A percentile compares a stretch with the other conserved stretches of the same genome.
These are phyloP conservation scores for Rosa persica DNA, from an alignment of 306 rosid genomes.

Conservation along the genomic window DNA sequence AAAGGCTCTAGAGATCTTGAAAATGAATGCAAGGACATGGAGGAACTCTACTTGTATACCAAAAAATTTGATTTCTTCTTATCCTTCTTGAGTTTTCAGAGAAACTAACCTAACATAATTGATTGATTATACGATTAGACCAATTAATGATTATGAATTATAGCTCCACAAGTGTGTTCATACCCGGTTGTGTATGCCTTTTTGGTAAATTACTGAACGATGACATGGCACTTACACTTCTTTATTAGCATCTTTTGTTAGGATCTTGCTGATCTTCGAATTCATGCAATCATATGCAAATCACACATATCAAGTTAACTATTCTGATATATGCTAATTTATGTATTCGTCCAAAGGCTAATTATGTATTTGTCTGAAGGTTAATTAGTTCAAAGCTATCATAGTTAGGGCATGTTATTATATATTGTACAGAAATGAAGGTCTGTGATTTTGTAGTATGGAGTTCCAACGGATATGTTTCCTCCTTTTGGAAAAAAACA, in stretches of 20 bases:
- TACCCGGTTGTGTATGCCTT: neutral
- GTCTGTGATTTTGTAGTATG: neutral
- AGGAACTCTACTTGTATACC: constrained; percentile 65
- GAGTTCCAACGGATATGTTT: neutral
- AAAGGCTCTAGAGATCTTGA: constrained; percentile 70
- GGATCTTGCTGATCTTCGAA: neutral
- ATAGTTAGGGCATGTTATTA: neutral
- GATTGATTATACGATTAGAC: neutral
- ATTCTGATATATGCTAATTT: neutral
- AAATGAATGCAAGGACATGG: constrained; percentile 60
- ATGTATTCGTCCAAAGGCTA: neutral
- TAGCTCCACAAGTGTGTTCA: neutral
- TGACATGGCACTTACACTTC: neutral
- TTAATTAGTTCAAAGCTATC: neutral
- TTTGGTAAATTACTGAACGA: neutral
- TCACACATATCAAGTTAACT: neutral
- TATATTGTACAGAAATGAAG: neutral
- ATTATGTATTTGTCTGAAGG: neutral
- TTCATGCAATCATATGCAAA: neutral
- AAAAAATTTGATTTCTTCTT: constrained; percentile 40
- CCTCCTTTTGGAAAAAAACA: neutral
- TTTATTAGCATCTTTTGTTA: neutral
- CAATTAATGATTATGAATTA: neutral
- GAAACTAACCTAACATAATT: neutral
- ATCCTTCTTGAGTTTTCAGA: constrained; percentile 26